Base-by-base conservation (phyloP, 2,329 filamentous ascomycete genomes). In the Trichoderma sp. region DNA sequence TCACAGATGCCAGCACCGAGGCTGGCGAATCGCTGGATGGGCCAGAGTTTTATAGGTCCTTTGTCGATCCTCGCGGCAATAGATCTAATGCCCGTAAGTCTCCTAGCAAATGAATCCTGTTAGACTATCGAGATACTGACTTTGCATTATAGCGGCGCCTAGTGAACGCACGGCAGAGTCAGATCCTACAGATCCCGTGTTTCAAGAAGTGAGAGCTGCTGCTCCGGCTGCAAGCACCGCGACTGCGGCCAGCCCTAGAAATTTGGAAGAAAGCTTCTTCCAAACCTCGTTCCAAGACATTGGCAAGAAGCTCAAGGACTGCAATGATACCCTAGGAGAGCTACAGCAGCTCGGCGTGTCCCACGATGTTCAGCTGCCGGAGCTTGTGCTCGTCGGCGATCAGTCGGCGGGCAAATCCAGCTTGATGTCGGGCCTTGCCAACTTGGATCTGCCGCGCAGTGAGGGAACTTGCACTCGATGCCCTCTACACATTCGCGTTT, bases 401-500 rank as follows among this genome's bases (percentile, higher is more conserved):
- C 94, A 97, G 75, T 92, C 88, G 0, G 91, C 93, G 0, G 94
- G 94, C 0, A 97, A 97, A 76, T 93, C 90, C 0, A 93, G 82
- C 32, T 75, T 87, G 5, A 87, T 87, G 85, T 89, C 89, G 14
- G 89, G 87, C 0, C 86, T 91, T 58, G 83, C 86, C 0, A 91
- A 90, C 4, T 89, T 96, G 28, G 89, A 89, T 24, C 86, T 95
- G 0, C 93, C 93, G 0, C 85, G 90, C 14, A 70, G 69, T 21
- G 86, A 87, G 4, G 91, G 90, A 0, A 91, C 90, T 0, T 97
- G 94, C 74, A 97, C 94, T 0, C 82, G 91, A 0, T 96, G 92
- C 69, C 93, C 93, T 0, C 85, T 96, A 0, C 91, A 94, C 66
- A 96, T 97, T 61, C 90, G 91, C 0, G 84, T 93, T 0, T 90